A percentile compares a stretch with the other conserved stretches of the same genome.
Evolutionary conservation across 164 flowering plant species (phyloP).

Genomic region (Saururus chinensis): DNA sequence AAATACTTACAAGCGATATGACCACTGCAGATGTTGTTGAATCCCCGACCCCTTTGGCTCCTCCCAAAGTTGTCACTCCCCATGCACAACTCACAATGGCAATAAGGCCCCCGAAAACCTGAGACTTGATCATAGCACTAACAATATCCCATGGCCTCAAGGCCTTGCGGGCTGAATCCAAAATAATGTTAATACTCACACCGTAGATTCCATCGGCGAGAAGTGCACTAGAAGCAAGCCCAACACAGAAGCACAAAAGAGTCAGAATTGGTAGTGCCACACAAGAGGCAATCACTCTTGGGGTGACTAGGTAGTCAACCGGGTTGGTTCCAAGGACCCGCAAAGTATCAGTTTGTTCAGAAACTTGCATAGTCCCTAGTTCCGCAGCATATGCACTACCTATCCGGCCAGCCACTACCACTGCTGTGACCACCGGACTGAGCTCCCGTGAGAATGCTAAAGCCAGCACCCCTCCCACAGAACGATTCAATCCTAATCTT

Average conservation of each 20-base stretch:
- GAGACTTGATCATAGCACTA: constrained; percentile 86
- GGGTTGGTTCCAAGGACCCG: constrained; percentile 81
- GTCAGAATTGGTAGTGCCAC: constrained; percentile 73
- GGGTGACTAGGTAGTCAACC: constrained; percentile 81
- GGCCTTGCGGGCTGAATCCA: constrained; percentile 79
- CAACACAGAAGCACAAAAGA: constrained; percentile 66
- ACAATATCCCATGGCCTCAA: constrained; percentile 79
- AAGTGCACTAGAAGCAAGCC: constrained; percentile 85
- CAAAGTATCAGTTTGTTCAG: constrained; percentile 88
- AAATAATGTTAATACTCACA: constrained; percentile 67
- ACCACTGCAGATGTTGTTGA: constrained; percentile 93
- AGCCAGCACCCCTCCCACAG: constrained; percentile 84
- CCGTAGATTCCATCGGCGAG: constrained; percentile 78
- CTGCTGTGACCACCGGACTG: constrained; percentile 84
- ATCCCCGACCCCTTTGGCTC: constrained; percentile 95
- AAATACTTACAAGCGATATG: constrained; percentile 81
- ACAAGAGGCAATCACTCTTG: constrained; percentile 76
- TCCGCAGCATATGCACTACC: constrained; percentile 97
- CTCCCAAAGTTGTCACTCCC: constrained; percentile 89
- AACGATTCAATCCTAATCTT: constrained; percentile 62
- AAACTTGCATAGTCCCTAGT: constrained; percentile 94
- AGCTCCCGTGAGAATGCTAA: constrained; percentile 84
- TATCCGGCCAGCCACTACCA: constrained; percentile 81
- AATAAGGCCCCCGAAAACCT: constrained; percentile 76
- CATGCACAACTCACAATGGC: constrained; percentile 83